These are phyloP conservation scores for Globisporangium paddicum DNA, from an alignment of 352 stramenopile genomes.

Conservation along the genomic window DNA sequence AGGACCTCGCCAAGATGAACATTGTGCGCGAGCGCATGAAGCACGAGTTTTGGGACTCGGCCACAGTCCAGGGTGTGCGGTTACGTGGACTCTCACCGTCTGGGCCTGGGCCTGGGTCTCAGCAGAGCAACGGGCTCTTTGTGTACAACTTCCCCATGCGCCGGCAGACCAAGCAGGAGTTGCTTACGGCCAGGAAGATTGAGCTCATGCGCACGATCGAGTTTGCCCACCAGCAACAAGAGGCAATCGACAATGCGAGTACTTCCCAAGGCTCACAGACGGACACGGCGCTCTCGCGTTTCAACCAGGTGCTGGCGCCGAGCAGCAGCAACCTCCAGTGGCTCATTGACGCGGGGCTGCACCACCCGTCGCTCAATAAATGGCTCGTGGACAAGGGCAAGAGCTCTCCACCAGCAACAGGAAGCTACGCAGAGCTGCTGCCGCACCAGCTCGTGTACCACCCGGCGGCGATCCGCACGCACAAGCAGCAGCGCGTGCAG, in stretches of 20 bases:
- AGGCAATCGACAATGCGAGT: conserved; percentile 31
- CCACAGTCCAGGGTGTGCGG: conserved; percentile 58
- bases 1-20: conserved; percentile 67
- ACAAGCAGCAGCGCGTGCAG: conserved; percentile 82
- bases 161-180: conserved; percentile 40
- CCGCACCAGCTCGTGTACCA: conserved; percentile 85
- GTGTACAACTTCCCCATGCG: conserved; percentile 86
- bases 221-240: conserved; percentile 54
- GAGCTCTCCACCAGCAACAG: neutral
- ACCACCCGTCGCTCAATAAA: conserved; percentile 38
- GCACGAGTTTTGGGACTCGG: conserved; percentile 88
- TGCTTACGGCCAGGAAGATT: conserved; percentile 43
- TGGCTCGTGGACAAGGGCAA: conserved; percentile 26
- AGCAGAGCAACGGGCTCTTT: conserved; percentile 18
- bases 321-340: conserved; percentile 38
- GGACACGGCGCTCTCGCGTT: conserved; percentile 26
- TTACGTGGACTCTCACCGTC: conserved; percentile 48
- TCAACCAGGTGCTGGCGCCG: conserved; percentile 43
- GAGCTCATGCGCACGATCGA: conserved; percentile 62
- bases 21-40: conserved; percentile 86
- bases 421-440: conserved; percentile 36
- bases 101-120: too few relatives aligned
- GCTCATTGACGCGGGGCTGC: conserved; percentile 42
- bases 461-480: conserved; percentile 71
- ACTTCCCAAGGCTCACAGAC: neutral